Evolutionary conservation across 306 rosid genomes (phyloP).

Genomic region (Vigna hirtella): DNA sequence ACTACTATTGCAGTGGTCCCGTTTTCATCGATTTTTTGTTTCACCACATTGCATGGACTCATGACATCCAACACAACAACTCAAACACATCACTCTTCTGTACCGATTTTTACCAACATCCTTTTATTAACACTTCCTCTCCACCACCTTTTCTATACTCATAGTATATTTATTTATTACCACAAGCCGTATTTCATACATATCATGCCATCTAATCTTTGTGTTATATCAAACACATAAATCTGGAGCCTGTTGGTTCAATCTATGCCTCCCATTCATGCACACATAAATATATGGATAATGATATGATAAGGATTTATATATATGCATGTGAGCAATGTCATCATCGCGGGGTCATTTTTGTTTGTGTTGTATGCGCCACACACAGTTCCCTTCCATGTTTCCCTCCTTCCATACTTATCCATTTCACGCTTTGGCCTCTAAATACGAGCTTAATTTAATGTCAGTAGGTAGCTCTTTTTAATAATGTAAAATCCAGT

Average conservation of each 20-base stretch:
- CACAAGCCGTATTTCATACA: not conserved
- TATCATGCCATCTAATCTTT: not conserved
- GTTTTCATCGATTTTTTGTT: not conserved
- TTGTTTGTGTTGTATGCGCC: conserved; percentile 60
- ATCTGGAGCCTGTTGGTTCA: not conserved
- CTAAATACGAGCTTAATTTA: conserved; percentile 39
- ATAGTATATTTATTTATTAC: too few relatives aligned
- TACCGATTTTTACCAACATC: conserved; percentile 37
- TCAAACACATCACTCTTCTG: conserved; percentile 31
- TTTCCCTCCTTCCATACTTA: conserved; percentile 64
- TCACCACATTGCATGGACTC: conserved; percentile 4
- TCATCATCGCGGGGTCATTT: conserved; percentile 42
- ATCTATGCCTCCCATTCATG: not conserved
- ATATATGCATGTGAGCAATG: conserved; percentile 34
- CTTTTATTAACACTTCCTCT: conserved; percentile 14
- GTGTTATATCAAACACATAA: not conserved
- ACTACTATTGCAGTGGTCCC: conserved; percentile 37
- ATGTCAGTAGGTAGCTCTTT: conserved; percentile 16
- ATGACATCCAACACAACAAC: conserved; percentile 16
- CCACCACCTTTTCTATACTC: not conserved
- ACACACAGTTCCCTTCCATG: conserved; percentile 55
- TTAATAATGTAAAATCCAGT: not conserved
- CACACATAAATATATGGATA: conserved; percentile 12
- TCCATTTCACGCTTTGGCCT: conserved; percentile 45
- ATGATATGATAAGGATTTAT: conserved; percentile 11